Base-by-base conservation (phyloP, 2,329 filamentous ascomycete species). In the Fusarium mundagurra region DNA sequence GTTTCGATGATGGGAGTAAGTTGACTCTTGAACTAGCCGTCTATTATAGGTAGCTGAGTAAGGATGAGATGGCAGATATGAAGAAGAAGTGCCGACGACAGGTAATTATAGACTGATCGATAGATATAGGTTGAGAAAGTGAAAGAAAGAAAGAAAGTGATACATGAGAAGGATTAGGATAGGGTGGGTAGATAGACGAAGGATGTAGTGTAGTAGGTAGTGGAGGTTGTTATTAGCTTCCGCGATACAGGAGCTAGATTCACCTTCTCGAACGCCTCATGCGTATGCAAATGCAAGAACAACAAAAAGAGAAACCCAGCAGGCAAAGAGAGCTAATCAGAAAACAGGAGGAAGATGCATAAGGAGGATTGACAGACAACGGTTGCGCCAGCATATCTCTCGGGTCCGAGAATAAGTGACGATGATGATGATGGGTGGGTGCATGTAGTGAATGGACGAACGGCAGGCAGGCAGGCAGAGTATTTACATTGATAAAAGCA, bases 181-280 rank as follows among this genome's bases (percentile, higher is more conserved):
- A 63, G 27, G 31, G 55, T 65, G 66, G 61, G 55, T 53, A 59
- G 59, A 58, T 45, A 59, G 59, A 58, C 43, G 58, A 36, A 58
- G 27, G 48, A 22, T 34, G 39, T 47, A 31, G 43, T 22, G 41
- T 36, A 36, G 38, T 39, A 39, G 38, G 34, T 57, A 61, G 33
- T 48, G 43, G 39, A 44, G 53, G 48, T 71, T 61, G 63, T 47
- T 69, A 34, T 64, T 65, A 65, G 60, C 53, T 72, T 45, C 59
- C 68, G 58, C 64, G 64, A 69, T 72, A 51, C 41, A 65, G 54
- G 45, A 58, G 44, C 39, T 63, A 50, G 57, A 38, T 51, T 72
- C 53, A 68, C 55, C 59, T 71, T 43, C 57, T 65, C 31, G 53
- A 58, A 72, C 72, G 64, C 68, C 72, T 72, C 64, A 36, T 72